A percentile compares a stretch with the other conserved stretches of the same genome.
phyloP scores from a whole-genome alignment of 1,284 basidiomycete genomes.

The Marasmius fiardii region DNA sequence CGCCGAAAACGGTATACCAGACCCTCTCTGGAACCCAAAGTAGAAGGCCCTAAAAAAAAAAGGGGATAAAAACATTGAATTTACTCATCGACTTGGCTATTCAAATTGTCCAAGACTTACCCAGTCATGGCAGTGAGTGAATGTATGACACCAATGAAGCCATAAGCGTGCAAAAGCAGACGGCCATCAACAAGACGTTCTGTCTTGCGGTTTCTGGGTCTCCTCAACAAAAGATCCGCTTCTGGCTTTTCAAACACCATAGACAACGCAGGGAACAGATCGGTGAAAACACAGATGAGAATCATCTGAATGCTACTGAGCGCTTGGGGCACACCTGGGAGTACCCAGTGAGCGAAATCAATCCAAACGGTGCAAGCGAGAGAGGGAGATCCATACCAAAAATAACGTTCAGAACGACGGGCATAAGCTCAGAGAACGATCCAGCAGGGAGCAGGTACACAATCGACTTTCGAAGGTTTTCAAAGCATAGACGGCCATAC shows the following conservation, averaged over 20 bases:
- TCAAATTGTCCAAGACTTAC: constrained; percentile 28
- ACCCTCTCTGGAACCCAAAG: constrained; percentile 41
- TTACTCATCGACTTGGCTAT: constrained; percentile 19
- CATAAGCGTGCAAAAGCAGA: constrained; percentile 63
- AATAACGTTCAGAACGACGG: constrained; percentile 52
- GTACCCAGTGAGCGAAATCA: neutral
- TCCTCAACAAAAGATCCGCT: constrained; percentile 52
- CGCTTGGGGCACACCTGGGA: constrained; percentile 37
- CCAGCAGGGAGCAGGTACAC: constrained; percentile 46
- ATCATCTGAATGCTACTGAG: constrained; percentile 43
- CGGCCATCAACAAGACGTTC: constrained; percentile 48
- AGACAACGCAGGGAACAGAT: constrained; percentile 51
- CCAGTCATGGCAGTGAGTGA: constrained; percentile 46
- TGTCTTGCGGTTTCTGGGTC: constrained; percentile 59
- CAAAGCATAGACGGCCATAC: constrained; percentile 65
- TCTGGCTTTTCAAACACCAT: constrained; percentile 60
- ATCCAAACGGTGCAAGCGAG: neutral
- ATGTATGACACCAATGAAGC: constrained; percentile 57
- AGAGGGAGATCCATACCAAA: neutral
- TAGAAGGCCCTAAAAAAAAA: constrained; percentile 41
- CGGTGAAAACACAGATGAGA: constrained; percentile 58
- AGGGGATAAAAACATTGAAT: constrained; percentile 15
- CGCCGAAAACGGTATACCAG: constrained; percentile 51
- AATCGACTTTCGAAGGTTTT: constrained; percentile 62
- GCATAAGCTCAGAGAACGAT: constrained; percentile 63